These are phyloP conservation scores for Ustilago xerochloae DNA, from an alignment of 1,284 basidiomycete species.

Conservation along the genomic window DNA sequence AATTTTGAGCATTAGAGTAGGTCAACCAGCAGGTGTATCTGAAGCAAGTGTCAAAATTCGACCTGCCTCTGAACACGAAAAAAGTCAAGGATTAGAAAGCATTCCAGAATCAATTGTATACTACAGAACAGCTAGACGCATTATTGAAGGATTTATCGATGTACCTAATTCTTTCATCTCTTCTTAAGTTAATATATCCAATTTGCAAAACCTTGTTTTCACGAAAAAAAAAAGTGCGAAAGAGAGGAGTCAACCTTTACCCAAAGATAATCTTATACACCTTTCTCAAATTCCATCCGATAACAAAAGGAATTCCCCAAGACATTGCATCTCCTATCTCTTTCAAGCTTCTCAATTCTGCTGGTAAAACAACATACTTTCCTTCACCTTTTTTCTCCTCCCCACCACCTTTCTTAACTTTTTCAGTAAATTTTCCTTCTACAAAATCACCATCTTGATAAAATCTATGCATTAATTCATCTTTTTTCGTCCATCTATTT, in stretches of 20 bases:
- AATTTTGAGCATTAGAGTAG: conserved; percentile 53
- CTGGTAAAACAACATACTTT: conserved; percentile 48
- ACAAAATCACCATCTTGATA: conserved; percentile 69
- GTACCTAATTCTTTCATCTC: conserved; percentile 19
- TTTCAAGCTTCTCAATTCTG: conserved; percentile 34
- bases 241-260: neutral
- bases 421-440: conserved; percentile 28
- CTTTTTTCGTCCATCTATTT: conserved; percentile 84
- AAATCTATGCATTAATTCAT: conserved; percentile 77
- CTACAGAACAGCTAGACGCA: conserved; percentile 56
- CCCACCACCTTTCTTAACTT: neutral
- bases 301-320: conserved; percentile 41
- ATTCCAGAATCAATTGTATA: conserved; percentile 53
- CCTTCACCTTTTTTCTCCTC: neutral
- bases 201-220: too few relatives aligned
- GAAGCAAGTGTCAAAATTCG: conserved; percentile 44
- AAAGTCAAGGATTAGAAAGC: neutral
- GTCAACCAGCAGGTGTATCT: conserved; percentile 63
- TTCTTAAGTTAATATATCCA: neutral
- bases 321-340: conserved; percentile 51
- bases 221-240: too few relatives aligned
- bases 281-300: conserved; percentile 16
- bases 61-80: neutral
- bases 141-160: conserved; percentile 53
- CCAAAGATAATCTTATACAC: conserved; percentile 22